phyloP scores from a whole-genome alignment of 306 rosid species.

The Leucaena leucocephala region DNA sequence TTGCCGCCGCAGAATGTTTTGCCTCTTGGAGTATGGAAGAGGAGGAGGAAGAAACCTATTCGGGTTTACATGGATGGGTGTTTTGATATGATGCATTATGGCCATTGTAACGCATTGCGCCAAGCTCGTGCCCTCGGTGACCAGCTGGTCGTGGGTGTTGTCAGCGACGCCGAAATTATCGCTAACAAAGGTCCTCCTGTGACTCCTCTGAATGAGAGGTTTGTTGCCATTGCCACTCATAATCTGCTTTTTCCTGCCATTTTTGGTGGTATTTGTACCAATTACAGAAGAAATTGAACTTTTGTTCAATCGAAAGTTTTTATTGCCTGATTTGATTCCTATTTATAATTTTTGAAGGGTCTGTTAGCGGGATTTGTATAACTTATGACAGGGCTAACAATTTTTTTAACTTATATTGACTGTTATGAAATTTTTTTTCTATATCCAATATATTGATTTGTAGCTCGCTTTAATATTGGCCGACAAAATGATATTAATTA shows the following conservation, averaged over 20 bases:
- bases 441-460: not conserved
- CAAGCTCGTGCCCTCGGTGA: slow-evolving; percentile 99
- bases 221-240: not conserved
- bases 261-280: not conserved
- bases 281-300: not conserved
- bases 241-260: not conserved
- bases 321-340: not conserved
- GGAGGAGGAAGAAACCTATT: slow-evolving; percentile 63
- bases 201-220: slow-evolving; percentile 79
- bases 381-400: not conserved
- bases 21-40: slow-evolving; percentile 45
- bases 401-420: not conserved
- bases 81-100: slow-evolving; percentile 99
- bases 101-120: slow-evolving; percentile 97
- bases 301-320: not conserved
- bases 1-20: slow-evolving; percentile 17
- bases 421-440: not conserved
- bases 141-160: slow-evolving; percentile 89
- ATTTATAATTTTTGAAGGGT: not conserved
- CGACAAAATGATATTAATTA: not conserved
- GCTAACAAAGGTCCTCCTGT: slow-evolving; percentile 99
- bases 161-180: slow-evolving; percentile 87
- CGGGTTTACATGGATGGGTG: slow-evolving; percentile 99
- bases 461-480: not conserved
- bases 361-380: not conserved